Evolutionary conservation across 495 filamentous ascomycete genomes (phyloP).

Genomic region (Penicillium steckii): DNA sequence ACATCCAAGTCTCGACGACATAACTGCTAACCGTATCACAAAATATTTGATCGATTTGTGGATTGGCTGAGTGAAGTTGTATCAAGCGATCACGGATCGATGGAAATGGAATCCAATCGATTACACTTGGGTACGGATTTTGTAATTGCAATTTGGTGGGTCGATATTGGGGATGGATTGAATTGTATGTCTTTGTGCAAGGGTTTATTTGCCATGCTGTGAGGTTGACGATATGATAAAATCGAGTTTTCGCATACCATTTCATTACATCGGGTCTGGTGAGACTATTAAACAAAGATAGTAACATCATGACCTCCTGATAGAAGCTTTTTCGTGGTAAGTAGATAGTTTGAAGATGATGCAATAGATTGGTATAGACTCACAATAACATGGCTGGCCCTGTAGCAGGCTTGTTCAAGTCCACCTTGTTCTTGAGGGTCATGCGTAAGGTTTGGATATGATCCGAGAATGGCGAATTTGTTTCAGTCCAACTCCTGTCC

Average conservation of each 20-base stretch:
- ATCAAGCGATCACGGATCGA: constrained; percentile 5
- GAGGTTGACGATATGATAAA: constrained; percentile 15
- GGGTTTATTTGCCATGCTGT: constrained; percentile 16
- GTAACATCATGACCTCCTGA: constrained; percentile 9
- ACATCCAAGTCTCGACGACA: constrained; percentile 11
- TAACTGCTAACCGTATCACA: constrained; percentile 10
- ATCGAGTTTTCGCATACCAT: constrained; percentile 15
- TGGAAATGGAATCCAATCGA: constrained; percentile 11
- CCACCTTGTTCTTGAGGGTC: constrained; percentile 2
- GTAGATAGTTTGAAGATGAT: not conserved
- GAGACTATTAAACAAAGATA: constrained; percentile 13
- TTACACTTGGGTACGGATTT: constrained; percentile 5
- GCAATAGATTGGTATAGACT: not conserved
- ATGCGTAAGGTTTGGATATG: constrained; percentile 3
- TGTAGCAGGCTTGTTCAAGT: not conserved
- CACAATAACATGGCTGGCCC: not conserved
- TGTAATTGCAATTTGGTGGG: constrained; percentile 6
- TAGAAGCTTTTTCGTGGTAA: not conserved
- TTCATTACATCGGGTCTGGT: constrained; percentile 14
- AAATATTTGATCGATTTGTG: constrained; percentile 9
- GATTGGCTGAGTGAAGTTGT: constrained; percentile 10
- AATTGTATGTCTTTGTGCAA: constrained; percentile 4
- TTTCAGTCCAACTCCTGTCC: not conserved
- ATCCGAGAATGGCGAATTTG: constrained; percentile 9
- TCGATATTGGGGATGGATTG: constrained; percentile 9